Evolutionary conservation across 176 grass and related monocot genomes (phyloP).

Genomic region (Rhynchospora pubera): DNA sequence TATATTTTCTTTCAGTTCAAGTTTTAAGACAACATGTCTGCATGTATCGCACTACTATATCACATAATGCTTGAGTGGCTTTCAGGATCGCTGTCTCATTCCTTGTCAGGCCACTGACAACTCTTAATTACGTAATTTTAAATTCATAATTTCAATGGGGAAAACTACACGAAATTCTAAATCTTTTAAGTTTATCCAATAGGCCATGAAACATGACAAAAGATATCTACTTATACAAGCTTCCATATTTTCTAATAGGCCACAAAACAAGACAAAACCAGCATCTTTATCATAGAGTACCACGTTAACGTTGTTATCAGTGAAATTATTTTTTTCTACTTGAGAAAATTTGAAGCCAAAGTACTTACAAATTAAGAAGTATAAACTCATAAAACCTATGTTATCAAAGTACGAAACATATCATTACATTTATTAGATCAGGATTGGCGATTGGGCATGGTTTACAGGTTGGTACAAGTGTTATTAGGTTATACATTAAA

Average conservation of each 20-base stretch:
- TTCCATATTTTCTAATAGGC: background rate
- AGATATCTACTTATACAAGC: background rate
- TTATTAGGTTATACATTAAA: background rate
- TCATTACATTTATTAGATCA: background rate
- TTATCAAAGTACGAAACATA: background rate
- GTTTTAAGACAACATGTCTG: background rate
- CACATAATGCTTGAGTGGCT: background rate
- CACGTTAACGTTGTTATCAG: background rate
- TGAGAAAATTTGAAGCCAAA: background rate
- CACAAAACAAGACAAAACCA: background rate
- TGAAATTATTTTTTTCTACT: background rate
- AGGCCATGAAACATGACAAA: background rate
- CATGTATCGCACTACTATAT: background rate
- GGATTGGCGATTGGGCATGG: background rate
- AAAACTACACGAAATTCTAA: slow-evolving; percentile 1
- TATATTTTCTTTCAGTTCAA: background rate
- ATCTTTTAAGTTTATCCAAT: background rate
- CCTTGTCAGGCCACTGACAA: background rate
- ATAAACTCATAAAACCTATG: background rate
- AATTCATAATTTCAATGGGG: background rate
- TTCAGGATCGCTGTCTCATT: slow-evolving; percentile 13
- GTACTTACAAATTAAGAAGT: background rate
- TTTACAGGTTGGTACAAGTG: background rate
- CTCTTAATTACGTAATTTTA: background rate
- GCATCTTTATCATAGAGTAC: background rate